phyloP scores from a whole-genome alignment of 768 basidiomycete species.

The Russula griseocarnosa region DNA sequence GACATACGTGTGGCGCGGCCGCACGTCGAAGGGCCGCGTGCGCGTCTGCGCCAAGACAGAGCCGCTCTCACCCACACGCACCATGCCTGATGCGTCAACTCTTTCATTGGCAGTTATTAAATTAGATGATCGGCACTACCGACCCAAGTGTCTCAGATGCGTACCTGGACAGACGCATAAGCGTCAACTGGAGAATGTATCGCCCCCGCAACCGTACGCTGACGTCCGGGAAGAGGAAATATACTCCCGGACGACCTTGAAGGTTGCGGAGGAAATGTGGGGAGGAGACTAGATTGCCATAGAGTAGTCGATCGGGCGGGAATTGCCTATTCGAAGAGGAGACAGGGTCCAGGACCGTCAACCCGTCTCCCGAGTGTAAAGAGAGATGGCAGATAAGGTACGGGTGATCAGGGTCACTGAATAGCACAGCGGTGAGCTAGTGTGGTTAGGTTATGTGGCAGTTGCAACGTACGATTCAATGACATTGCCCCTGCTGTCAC shows the following conservation, averaged over 20 bases:
- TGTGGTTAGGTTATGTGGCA: constrained; percentile 26
- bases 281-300: constrained; percentile 82
- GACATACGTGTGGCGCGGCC: constrained; percentile 65
- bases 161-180: constrained; percentile 74
- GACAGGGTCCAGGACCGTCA: constrained; percentile 59
- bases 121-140: constrained; percentile 8
- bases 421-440: constrained; percentile 13
- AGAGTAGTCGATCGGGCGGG: constrained; percentile 58
- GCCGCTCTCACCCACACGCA: constrained; percentile 48
- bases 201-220: constrained; percentile 75
- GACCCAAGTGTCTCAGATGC: constrained; percentile 31
- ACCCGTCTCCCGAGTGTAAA: constrained; percentile 66
- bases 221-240: constrained; percentile 89
- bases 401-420: constrained; percentile 77
- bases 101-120: constrained; percentile 44
- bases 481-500: constrained; percentile 64
- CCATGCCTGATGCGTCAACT: constrained; percentile 45
- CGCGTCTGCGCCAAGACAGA: constrained; percentile 64
- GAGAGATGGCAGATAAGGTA: constrained; percentile 85
- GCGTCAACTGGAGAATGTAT: constrained; percentile 68
- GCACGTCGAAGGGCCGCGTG: constrained; percentile 75
- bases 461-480: constrained; percentile 67
- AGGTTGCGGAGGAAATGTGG: constrained; percentile 77
- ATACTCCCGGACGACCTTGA: constrained; percentile 75
- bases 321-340: constrained; percentile 48